Percentiles rank a stretch among this genome's conserved stretches.
Evolutionary conservation across 2,329 filamentous ascomycete species (phyloP).

Genomic region (Aspergillus aculeatinus): DNA sequence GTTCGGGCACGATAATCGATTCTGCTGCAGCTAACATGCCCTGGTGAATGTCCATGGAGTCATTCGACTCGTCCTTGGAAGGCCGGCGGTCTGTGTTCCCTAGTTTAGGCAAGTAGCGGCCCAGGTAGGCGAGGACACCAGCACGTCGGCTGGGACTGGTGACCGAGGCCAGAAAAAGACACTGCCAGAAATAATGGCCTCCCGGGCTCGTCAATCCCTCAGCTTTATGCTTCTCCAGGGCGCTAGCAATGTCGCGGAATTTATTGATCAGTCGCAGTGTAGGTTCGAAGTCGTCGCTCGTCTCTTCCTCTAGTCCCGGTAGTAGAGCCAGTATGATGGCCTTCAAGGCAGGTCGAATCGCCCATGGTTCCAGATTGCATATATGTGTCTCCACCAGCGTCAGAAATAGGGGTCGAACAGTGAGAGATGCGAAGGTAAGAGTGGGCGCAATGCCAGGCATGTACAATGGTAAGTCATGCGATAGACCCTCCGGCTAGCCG

Average conservation of each 20-base stretch:
- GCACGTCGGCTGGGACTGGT: conserved; percentile 81
- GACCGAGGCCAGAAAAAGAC: conserved; percentile 89
- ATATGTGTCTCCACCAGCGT: conserved; percentile 80
- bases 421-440: conserved; percentile 89
- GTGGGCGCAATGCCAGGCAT: conserved; percentile 86
- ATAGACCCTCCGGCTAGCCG: conserved; percentile 65
- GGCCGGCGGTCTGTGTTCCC: conserved; percentile 43
- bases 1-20: conserved; percentile 69
- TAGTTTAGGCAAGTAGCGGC: conserved; percentile 73
- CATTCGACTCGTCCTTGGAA: conserved; percentile 30
- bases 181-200: conserved; percentile 97
- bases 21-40: conserved; percentile 42
- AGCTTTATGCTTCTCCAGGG: conserved; percentile 56
- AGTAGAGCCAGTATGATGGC: conserved; percentile 84
- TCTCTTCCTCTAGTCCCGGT: conserved; percentile 91
- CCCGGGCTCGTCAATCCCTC: conserved; percentile 55
- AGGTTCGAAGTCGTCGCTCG: conserved; percentile 92
- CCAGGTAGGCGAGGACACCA: conserved; percentile 83
- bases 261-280: conserved; percentile 76
- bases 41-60: conserved; percentile 23
- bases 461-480: conserved; percentile 80
- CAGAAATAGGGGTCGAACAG: conserved; percentile 82
- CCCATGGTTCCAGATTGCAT: conserved; percentile 65
- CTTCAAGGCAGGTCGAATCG: conserved; percentile 83
- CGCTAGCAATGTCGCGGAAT: conserved; percentile 61